Conservation (phyloP, 441 rosid genomes). For the Metrosideros polymorpha region DNA sequence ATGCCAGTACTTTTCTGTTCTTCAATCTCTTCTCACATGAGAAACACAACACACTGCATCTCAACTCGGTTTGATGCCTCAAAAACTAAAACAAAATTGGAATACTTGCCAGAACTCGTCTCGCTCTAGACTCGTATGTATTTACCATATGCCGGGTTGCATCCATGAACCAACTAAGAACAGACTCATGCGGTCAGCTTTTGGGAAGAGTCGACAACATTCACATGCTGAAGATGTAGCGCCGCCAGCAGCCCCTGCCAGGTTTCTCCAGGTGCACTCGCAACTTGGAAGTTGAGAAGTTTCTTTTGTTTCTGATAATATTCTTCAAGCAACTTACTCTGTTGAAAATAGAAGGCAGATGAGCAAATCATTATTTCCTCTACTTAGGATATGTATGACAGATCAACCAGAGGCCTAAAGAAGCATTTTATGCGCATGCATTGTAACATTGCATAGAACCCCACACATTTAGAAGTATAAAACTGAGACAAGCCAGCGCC, state of each 20-base stretch:
- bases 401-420: background rate
- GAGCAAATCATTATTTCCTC: background rate
- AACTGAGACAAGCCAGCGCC: background rate
- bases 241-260: constrained; percentile 86
- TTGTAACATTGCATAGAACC: background rate
- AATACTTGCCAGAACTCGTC: background rate
- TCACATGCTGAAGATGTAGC: constrained; percentile 56
- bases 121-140: background rate
- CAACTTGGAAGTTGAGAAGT: constrained; percentile 63
- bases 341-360: background rate
- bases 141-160: background rate
- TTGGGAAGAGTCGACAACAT: constrained; percentile 37
- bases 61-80: background rate
- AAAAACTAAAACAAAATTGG: background rate
- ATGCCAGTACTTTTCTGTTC: background rate
- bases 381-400: background rate
- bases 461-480: background rate
- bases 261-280: constrained; percentile 56
- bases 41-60: background rate
- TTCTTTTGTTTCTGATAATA: constrained; percentile 73
- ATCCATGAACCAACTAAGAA: background rate
- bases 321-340: constrained; percentile 83
- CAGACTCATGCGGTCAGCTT: constrained; percentile 48
- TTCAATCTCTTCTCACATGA: background rate
- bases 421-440: background rate